Percentiles rank a stretch among this genome's conserved stretches.
These are phyloP conservation scores for Phytophthora syringae DNA, from an alignment of 352 stramenopile species.

Conservation along the genomic window DNA sequence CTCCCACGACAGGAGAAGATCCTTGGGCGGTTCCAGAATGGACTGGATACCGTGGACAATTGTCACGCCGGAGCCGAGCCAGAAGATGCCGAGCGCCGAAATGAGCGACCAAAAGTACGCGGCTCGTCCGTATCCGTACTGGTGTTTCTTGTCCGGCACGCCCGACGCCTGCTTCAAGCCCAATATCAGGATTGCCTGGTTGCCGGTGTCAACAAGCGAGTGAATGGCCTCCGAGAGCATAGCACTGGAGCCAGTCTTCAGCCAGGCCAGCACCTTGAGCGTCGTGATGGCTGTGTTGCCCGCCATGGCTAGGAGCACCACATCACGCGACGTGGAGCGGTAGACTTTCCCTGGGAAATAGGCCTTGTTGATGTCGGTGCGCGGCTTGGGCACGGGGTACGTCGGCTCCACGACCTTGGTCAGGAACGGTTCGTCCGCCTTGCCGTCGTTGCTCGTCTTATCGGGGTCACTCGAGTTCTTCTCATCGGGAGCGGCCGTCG, in stretches of 20 bases:
- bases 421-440: conserved; percentile 33
- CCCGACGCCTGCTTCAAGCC: conserved; percentile 84
- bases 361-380: conserved; percentile 85
- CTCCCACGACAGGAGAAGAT: conserved; percentile 85
- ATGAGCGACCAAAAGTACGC: conserved; percentile 99
- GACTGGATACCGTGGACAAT: conserved; percentile 93
- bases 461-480: background rate
- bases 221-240: conserved; percentile 99
- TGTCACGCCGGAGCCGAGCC: conserved; percentile 95
- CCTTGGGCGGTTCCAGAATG: conserved; percentile 69
- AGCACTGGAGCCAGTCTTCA: conserved; percentile 93
- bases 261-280: conserved; percentile 72
- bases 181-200: conserved; percentile 94
- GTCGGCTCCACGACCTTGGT: conserved; percentile 50
- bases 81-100: conserved; percentile 98
- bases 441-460: background rate
- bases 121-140: conserved; percentile 97
- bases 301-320: conserved; percentile 89
- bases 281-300: conserved; percentile 96
- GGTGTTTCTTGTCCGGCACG: conserved; percentile 94
- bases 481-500: conserved; percentile 11
- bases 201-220: conserved; percentile 96
- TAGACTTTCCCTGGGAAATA: conserved; percentile 88
- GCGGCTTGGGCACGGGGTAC: conserved; percentile 56
- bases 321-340: conserved; percentile 75